Conservation (phyloP, 164 flowering plant genomes). For the Tetracentron sinense region DNA sequence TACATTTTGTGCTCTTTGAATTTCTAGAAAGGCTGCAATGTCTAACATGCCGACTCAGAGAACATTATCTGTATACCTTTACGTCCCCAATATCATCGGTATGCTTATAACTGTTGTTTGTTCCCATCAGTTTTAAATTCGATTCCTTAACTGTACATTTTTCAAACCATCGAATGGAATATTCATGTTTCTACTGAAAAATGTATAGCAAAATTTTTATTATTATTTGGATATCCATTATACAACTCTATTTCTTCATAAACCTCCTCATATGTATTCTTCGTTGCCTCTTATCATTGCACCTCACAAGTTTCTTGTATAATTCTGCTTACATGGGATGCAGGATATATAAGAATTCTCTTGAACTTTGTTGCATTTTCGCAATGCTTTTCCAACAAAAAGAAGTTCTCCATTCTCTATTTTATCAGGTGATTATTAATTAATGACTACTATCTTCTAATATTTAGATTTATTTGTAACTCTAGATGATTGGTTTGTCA, state of each 20-base stretch:
- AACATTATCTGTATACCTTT: constrained; percentile 44
- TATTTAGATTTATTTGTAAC: neutral
- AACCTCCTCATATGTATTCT: neutral
- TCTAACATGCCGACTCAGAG: neutral
- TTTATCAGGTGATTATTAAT: constrained; percentile 54
- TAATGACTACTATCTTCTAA: neutral
- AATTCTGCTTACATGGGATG: constrained; percentile 13
- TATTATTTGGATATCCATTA: too few relatives aligned
- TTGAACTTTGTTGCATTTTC: constrained; percentile 71
- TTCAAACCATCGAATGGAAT: neutral
- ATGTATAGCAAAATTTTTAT: too few relatives aligned
- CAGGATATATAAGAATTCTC: constrained; percentile 78
- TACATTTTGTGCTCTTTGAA: neutral
- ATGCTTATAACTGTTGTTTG: constrained; percentile 9
- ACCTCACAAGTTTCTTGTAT: neutral
- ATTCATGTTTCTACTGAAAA: neutral
- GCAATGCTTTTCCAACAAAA: constrained; percentile 62
- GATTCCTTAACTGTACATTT: neutral
- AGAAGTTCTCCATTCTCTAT: constrained; percentile 66
- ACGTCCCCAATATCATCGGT: constrained; percentile 71
- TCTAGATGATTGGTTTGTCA: neutral
- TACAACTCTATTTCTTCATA: neutral
- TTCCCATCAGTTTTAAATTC: neutral
- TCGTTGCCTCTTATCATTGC: neutral
- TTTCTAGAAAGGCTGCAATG: neutral